Evolutionary conservation across 345 rosid genomes (phyloP), one percentile per base, ranked within the genome.

Genomic region (Ceriops decandra): DNA sequence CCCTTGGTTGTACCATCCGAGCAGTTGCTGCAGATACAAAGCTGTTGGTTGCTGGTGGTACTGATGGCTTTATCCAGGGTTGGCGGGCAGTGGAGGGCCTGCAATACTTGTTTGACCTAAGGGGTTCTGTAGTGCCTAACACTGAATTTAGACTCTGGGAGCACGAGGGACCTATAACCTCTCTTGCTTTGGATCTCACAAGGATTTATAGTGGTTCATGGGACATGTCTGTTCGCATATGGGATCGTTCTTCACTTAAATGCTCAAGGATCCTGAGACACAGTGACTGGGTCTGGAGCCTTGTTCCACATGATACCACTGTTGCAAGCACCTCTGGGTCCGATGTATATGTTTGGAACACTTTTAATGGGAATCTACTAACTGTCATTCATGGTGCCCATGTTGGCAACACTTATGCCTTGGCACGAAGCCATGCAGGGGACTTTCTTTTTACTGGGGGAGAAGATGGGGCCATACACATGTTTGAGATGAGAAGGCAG

Each of bases 141-240:
- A 57, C 82, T 8, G 88, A 84, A 72, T 85, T 84, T 76, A 85
- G 87, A 7, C 85, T 93, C 46, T 89, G 96, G 98, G 95, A 85
- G 71, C 98, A 93, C 19, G 92, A 76, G 51, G 98, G 97, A 28
- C 95, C 98, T 17, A 76, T 93, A 72, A 90, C 95, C 32, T 91
- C 82, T 63, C 87, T 93, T 70, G 91, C 91, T 27, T 64, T 93
- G 83, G 97, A 93, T 69, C 75, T 74, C 52, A 72, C 68, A 16
- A 83, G 78, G 78, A 84, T 93, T 67, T 91, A 79, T 59, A 93
- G 97, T 35, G 92, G 97, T 63, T 91, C 98, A 4, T 93, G 97
- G 98, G 98, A 93, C 77, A 87, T 89, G 98, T 81, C 97, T 47
- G 91, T 91, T 70, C 85, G 97, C 52, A 63, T 93, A 49, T 91